Evolutionary conservation across 2,329 filamentous ascomycete species (phyloP), one percentile per base, ranked within the genome.

Genomic region (Ascochyta rabiei): DNA sequence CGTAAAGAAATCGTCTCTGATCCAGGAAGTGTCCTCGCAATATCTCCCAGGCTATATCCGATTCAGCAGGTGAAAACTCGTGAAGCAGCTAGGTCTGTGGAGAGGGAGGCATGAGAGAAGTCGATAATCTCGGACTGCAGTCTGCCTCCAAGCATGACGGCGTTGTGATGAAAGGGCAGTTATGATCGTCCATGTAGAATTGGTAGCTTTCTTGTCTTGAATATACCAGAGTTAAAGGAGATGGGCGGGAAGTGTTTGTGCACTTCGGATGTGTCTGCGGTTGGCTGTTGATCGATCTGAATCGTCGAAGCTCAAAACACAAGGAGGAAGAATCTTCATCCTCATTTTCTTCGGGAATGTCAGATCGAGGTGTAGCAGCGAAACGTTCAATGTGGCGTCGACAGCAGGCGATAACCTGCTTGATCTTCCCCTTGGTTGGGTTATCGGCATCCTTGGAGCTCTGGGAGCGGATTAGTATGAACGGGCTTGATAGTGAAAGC

Each of bases 181-280:
- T 47, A 3, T 46, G 47, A n/a, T 50, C 42, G n/a, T 56, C 47
- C 46, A 50, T 56, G 10, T 56, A 56, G n/a, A 47, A 51, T 6
- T 42, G 35, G 8, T 50, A 56, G 53, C 46, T 56, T 9, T 28
- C 23, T 28, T 41, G 19, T 4, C 47, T 44, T 16, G 28, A 40
- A 12, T 21, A 8, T 3, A 15, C 15, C 16, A 37, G 2, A 23
- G 21, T 10, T 2, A 49, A 16, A 10, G 39, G 33, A 33, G 10
- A 12, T 9, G 45, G 41, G 8, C 35, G 35, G 24, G 16, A 15
- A n/a, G 28, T 28, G 16, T 6, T 35, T 15, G 40, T 41, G 18
- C 52, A 35, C 6, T 23, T 44, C 15, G 28, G 30, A 10, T 54
- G 28, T 3, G 35, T n/a, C 18, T 45, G 45, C 15, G 18, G 6